Percentiles rank a stretch among this genome's conserved stretches.
Conservation (phyloP, 192 early-diverging fungal species). For the Coemansia sp. region DNA sequence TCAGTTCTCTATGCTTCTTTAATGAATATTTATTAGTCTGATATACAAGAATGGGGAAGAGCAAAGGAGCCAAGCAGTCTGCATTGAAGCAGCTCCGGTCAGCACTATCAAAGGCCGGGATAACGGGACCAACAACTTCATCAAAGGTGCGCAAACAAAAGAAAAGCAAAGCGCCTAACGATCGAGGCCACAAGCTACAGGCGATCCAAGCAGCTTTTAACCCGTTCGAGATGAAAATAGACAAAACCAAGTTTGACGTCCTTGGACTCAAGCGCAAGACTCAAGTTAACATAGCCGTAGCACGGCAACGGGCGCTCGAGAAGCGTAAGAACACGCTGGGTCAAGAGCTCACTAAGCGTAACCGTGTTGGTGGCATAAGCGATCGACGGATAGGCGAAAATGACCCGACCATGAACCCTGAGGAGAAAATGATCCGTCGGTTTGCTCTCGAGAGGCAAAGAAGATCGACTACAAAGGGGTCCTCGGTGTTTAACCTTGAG, state of each 20-base stretch:
- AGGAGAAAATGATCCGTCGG: constrained; percentile 95
- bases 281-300: constrained; percentile 68
- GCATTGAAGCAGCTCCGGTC: constrained; percentile 81
- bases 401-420: constrained; percentile 79
- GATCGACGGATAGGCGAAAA: constrained; percentile 96
- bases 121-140: constrained; percentile 69
- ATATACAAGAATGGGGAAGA: neutral
- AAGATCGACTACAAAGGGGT: constrained; percentile 9
- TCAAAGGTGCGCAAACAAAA: constrained; percentile 66
- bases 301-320: constrained; percentile 82
- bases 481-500: constrained; percentile 80
- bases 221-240: constrained; percentile 89
- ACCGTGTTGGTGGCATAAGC: constrained; percentile 73
- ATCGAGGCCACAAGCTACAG: constrained; percentile 40
- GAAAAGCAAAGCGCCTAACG: constrained; percentile 34
- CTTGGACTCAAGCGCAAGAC: constrained; percentile 83
- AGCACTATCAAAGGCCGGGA: constrained; percentile 73
- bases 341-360: constrained; percentile 69
- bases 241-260: constrained; percentile 78
- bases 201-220: constrained; percentile 61
- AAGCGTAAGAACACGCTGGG: constrained; percentile 85
- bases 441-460: constrained; percentile 85
- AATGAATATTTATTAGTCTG: too few species aligned
- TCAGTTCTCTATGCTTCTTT: neutral
- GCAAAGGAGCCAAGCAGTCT: constrained; percentile 49